These are phyloP conservation scores for Corymbia calophylla DNA, from an alignment of 441 rosid genomes.

Conservation along the genomic window DNA sequence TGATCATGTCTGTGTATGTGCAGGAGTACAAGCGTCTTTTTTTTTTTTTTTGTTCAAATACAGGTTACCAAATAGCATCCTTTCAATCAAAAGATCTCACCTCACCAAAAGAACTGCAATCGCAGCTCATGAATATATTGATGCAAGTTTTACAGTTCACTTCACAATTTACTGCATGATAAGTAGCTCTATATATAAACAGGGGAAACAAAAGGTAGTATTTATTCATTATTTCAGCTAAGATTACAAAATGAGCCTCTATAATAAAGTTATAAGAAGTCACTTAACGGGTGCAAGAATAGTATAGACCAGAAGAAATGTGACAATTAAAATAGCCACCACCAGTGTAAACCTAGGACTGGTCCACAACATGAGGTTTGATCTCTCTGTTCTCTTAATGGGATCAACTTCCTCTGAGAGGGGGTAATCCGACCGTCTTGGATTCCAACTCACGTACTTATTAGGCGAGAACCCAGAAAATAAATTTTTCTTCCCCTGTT, in stretches of 20 bases:
- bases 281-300: constrained; percentile 69
- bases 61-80: neutral
- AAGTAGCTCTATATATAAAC: neutral
- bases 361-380: constrained; percentile 84
- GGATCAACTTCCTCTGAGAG: constrained; percentile 91
- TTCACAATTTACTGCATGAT: neutral
- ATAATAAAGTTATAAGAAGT: neutral
- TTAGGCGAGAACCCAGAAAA: constrained; percentile 54
- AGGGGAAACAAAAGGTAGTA: neutral
- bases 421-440: constrained; percentile 62
- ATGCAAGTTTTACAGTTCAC: neutral
- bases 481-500: constrained; percentile 63
- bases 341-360: constrained; percentile 64
- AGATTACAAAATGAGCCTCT: neutral
- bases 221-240: neutral
- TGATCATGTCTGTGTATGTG: neutral
- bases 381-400: constrained; percentile 75
- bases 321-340: constrained; percentile 56
- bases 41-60: neutral
- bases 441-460: constrained; percentile 92
- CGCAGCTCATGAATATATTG: neutral
- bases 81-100: neutral
- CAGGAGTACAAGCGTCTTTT: neutral
- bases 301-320: constrained; percentile 74
- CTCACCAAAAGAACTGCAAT: neutral